These are phyloP conservation scores for Agapanthus africanus DNA, from an alignment of 106 monocot species.

Conservation along the genomic window DNA sequence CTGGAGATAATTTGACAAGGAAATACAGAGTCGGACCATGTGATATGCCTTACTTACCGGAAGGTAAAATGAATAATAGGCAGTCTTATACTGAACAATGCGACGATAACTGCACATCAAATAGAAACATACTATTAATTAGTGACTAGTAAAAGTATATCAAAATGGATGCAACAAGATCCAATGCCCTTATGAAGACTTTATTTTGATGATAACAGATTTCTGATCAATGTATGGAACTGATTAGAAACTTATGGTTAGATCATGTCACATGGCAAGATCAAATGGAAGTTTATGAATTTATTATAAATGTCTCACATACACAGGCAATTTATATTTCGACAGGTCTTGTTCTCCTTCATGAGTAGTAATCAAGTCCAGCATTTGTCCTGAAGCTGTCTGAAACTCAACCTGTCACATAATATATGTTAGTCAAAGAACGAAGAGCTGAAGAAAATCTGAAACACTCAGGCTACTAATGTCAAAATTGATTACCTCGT, in stretches of 20 bases:
- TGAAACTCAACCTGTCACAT: constrained; percentile 83
- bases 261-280: not conserved
- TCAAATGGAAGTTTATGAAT: not conserved
- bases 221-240: no score
- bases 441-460: not conserved
- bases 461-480: not conserved
- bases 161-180: not conserved
- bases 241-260: not conserved
- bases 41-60: constrained; percentile 51
- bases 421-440: not conserved
- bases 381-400: constrained; percentile 94
- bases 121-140: not conserved
- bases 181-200: not conserved
- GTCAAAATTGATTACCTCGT: constrained; percentile 55
- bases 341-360: constrained; percentile 89
- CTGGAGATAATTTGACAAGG: not conserved
- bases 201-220: not conserved
- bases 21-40: not conserved
- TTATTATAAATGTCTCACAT: constrained; percentile 23
- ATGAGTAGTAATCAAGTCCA: constrained; percentile 89
- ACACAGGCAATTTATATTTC: constrained; percentile 86
- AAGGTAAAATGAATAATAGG: constrained; percentile 97
- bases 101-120: constrained; percentile 52
- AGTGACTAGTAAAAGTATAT: constrained; percentile 2
- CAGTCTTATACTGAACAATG: constrained; percentile 97